These are phyloP conservation scores for Termitomyces sp. DNA, from an alignment of 768 basidiomycete genomes.

Conservation along the genomic window DNA sequence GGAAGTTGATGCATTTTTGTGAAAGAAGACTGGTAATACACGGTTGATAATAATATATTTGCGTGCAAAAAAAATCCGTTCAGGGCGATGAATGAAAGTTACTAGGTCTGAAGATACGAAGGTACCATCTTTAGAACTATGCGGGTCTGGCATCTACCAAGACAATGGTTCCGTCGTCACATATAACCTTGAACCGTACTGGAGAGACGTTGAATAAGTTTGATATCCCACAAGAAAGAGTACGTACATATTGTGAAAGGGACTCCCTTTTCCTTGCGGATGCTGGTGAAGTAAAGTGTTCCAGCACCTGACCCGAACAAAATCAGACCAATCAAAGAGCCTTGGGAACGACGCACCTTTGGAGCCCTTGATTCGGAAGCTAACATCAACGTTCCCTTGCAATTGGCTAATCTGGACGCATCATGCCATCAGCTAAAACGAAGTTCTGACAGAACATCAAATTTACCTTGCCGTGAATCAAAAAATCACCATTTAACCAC, in stretches of 20 bases:
- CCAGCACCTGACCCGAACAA: constrained; percentile 46
- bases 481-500: constrained; percentile 76
- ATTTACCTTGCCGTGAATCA: constrained; percentile 63
- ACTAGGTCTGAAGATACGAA: not conserved
- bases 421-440: not conserved
- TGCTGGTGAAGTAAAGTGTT: constrained; percentile 80
- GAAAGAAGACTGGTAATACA: constrained; percentile 1
- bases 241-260: constrained; percentile 62
- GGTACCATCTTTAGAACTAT: not conserved
- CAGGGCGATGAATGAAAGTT: not conserved
- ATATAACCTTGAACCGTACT: constrained; percentile 68
- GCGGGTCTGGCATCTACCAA: constrained; percentile 32
- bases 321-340: not conserved
- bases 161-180: constrained; percentile 51
- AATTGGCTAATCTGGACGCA: constrained; percentile 57
- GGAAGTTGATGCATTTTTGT: not conserved
- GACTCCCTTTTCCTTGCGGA: constrained; percentile 68
- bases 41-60: not conserved
- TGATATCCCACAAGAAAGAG: not conserved
- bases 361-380: constrained; percentile 70
- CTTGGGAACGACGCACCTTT: constrained; percentile 37
- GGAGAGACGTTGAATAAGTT: constrained; percentile 3
- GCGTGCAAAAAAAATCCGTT: not conserved
- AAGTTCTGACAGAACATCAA: not conserved
- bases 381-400: constrained; percentile 73